Conservation (phyloP, 768 basidiomycete species). For the Plicaturopsis crispa region DNA sequence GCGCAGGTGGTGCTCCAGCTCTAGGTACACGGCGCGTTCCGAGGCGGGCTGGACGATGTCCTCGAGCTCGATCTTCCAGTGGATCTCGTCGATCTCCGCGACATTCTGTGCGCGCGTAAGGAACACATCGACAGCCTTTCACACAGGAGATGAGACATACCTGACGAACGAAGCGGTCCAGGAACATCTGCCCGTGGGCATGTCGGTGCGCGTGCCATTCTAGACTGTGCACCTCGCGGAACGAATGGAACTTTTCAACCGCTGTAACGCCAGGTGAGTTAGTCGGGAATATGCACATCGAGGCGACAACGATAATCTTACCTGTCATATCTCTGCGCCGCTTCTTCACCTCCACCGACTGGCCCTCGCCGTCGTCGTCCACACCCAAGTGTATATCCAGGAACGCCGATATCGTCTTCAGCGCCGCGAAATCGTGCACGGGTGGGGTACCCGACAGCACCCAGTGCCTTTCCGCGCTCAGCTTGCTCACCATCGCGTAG, state of each 20-base stretch:
- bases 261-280: conserved; percentile 30
- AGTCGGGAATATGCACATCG: neutral
- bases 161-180: conserved; percentile 80
- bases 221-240: conserved; percentile 86
- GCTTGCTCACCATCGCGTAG: conserved; percentile 67
- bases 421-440: conserved; percentile 79
- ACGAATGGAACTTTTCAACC: conserved; percentile 92
- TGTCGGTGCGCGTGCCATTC: conserved; percentile 93
- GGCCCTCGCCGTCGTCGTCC: conserved; percentile 81
- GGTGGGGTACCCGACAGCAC: conserved; percentile 97
- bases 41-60: conserved; percentile 79
- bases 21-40: conserved; percentile 90
- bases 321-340: conserved; percentile 81
- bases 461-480: conserved; percentile 81
- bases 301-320: conserved; percentile 21
- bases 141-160: conserved; percentile 29
- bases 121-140: neutral
- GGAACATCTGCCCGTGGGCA: conserved; percentile 71
- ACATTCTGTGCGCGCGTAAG: conserved; percentile 53
- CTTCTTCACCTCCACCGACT: conserved; percentile 69
- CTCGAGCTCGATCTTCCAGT: conserved; percentile 57
- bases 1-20: conserved; percentile 87
- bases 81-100: conserved; percentile 95
- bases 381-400: conserved; percentile 87
- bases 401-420: conserved; percentile 88